phyloP scores from a whole-genome alignment of 2,329 filamentous ascomycete species.

The Fusarium sp. region DNA sequence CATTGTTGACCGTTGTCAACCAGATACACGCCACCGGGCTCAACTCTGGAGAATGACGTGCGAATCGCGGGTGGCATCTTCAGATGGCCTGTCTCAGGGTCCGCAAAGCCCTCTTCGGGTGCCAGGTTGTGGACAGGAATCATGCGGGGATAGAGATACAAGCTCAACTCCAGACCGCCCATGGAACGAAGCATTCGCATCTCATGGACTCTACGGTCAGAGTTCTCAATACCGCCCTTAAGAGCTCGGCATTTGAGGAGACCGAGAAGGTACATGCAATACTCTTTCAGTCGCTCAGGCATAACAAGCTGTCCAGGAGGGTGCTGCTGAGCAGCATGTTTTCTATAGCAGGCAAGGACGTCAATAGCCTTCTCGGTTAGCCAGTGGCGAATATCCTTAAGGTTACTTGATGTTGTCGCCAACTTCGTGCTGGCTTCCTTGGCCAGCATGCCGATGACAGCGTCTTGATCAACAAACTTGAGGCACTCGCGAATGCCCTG shows the following conservation, averaged over 20 bases:
- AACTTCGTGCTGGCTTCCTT: conserved; percentile 95
- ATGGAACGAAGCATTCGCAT: conserved; percentile 91
- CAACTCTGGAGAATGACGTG: conserved; percentile 87
- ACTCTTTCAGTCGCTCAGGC: conserved; percentile 95
- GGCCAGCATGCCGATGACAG: conserved; percentile 86
- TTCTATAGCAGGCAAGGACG: conserved; percentile 90
- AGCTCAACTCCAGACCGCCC: conserved; percentile 84
- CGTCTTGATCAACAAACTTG: conserved; percentile 96
- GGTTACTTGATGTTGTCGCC: conserved; percentile 72
- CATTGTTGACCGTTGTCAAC: conserved; percentile 96
- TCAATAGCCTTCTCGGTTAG: conserved; percentile 94
- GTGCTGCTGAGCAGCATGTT: conserved; percentile 87
- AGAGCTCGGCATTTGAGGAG: conserved; percentile 92
- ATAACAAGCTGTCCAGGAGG: conserved; percentile 94
- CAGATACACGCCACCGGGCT: conserved; percentile 93
- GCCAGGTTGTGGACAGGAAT: conserved; percentile 91
- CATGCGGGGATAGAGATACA: conserved; percentile 96
- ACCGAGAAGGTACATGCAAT: conserved; percentile 94
- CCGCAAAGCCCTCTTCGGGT: conserved; percentile 91
- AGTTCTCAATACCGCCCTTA: conserved; percentile 91
- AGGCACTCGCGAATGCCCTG: conserved; percentile 81
- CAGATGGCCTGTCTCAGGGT: conserved; percentile 85
- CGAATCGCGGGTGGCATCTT: conserved; percentile 85
- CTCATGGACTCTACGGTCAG: conserved; percentile 90
- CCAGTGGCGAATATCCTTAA: conserved; percentile 87